Percentiles rank a stretch among this genome's conserved stretches.
Evolutionary conservation across 352 stramenopile genomes (phyloP).

Genomic region (Globisporangium nodosum): DNA sequence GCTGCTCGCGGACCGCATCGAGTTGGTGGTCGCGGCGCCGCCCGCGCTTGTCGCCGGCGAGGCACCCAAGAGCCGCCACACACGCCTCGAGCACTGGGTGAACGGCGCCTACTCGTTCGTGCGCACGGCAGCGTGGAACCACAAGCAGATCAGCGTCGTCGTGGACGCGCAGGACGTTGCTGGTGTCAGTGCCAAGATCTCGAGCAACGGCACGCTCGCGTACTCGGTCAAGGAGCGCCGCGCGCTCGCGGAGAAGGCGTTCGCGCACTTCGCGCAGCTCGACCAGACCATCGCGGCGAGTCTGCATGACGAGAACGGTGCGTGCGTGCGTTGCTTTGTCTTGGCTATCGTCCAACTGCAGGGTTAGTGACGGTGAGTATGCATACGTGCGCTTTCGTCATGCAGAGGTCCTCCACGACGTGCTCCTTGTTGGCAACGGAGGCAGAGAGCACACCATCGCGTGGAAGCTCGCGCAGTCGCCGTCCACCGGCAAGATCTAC

Average conservation of each 20-base stretch:
- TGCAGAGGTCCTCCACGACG: conserved; percentile 59
- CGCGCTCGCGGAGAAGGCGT: conserved; percentile 71
- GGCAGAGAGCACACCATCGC: conserved; percentile 94
- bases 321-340: conserved; percentile 4
- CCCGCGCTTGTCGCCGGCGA: conserved; percentile 27
- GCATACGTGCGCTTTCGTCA: not conserved
- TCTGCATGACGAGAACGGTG: conserved; percentile 41
- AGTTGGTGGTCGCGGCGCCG: conserved; percentile 58
- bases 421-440: conserved; percentile 91
- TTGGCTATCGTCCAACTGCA: not conserved
- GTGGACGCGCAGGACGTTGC: conserved; percentile 59
- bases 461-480: conserved; percentile 88
- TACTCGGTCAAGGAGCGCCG: conserved; percentile 71
- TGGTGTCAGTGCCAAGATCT: conserved; percentile 46
- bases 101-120: conserved; percentile 75
- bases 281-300: conserved; percentile 58
- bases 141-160: conserved; percentile 84
- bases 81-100: conserved; percentile 57
- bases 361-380: not conserved
- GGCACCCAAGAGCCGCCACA: conserved; percentile 32
- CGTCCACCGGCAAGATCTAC: conserved; percentile 73
- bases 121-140: conserved; percentile 79
- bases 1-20: conserved; percentile 62
- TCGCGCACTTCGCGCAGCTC: conserved; percentile 65
- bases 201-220: conserved; percentile 51